Evolutionary conservation across 1,284 basidiomycete genomes (phyloP).

Genomic region (Apiotrichum veenhuisii): DNA sequence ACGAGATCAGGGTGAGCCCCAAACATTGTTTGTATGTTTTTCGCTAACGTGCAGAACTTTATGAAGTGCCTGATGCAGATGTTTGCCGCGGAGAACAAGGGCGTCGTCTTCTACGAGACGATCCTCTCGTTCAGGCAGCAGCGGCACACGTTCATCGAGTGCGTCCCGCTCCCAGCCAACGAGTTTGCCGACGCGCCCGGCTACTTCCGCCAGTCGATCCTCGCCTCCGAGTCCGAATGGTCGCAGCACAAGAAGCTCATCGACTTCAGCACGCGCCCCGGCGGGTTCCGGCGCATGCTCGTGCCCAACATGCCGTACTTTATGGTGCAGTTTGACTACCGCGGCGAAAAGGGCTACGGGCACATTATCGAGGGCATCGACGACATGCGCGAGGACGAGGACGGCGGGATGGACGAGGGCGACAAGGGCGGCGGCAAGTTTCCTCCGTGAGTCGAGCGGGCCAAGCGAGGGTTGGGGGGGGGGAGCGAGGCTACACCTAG

Average conservation of each 20-base stretch:
- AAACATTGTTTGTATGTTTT: conserved; percentile 24
- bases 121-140: conserved; percentile 80
- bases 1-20: conserved; percentile 73
- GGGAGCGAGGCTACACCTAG: too few species aligned
- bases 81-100: conserved; percentile 82
- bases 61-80: conserved; percentile 98
- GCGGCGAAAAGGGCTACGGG: conserved; percentile 93
- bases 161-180: conserved; percentile 78
- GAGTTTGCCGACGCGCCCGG: conserved; percentile 80
- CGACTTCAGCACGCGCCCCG: conserved; percentile 80
- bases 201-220: conserved; percentile 93
- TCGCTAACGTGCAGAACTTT: conserved; percentile 67
- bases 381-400: conserved; percentile 61
- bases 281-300: conserved; percentile 86
- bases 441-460: conserved; percentile 64
- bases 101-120: conserved; percentile 91
- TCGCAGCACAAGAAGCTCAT: conserved; percentile 96
- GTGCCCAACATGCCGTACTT: conserved; percentile 97
- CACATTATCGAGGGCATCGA: conserved; percentile 90
- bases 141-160: conserved; percentile 87
- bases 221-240: conserved; percentile 91
- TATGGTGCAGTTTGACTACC: conserved; percentile 96
- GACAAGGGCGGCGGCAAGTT: conserved; percentile 85
- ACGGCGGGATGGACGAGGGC: conserved; percentile 67
- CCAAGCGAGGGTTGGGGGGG: too few species aligned